Evolutionary conservation across 352 stramenopile species (phyloP).

Genomic region (Phytophthora fragariaefolia): DNA sequence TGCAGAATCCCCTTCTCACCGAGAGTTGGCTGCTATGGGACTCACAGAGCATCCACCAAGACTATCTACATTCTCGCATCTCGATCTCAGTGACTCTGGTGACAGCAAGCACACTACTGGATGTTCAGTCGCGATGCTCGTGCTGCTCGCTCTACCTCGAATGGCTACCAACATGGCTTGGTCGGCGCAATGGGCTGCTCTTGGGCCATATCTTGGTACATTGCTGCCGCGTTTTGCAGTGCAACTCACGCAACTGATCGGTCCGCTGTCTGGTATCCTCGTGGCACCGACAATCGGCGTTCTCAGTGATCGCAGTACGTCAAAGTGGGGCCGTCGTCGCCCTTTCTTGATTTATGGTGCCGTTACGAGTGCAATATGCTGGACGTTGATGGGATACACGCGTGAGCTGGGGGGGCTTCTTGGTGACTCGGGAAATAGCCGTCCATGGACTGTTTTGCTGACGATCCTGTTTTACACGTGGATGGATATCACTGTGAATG

Average conservation of each 20-base stretch:
- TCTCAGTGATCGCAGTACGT: constrained; percentile 63
- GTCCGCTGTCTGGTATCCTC: constrained; percentile 72
- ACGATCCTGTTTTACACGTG: constrained; percentile 82
- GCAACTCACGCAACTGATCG: constrained; percentile 78
- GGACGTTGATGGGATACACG: constrained; percentile 76
- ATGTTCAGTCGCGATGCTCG: constrained; percentile 70
- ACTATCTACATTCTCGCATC: constrained; percentile 45
- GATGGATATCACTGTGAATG: constrained; percentile 87
- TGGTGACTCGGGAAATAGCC: constrained; percentile 53
- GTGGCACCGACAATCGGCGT: constrained; percentile 74
- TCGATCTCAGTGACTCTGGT: constrained; percentile 36
- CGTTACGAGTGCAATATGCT: constrained; percentile 67
- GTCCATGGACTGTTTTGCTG: constrained; percentile 62
- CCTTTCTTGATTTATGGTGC: constrained; percentile 71
- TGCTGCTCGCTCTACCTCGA: constrained; percentile 68
- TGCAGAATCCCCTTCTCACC: constrained; percentile 34
- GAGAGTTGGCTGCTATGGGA: constrained; percentile 30
- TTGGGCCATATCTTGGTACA: constrained; percentile 75
- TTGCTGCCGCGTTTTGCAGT: constrained; percentile 71
- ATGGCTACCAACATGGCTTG: constrained; percentile 86
- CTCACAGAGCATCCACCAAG: constrained; percentile 35
- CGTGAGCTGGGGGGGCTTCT: constrained; percentile 65
- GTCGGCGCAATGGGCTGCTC: constrained; percentile 76
- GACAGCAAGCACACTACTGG: constrained; percentile 34
- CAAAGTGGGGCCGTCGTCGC: constrained; percentile 65